Conservation (phyloP, 1,139 yeast genomes). For the Scheffersomyces insectosa region DNA sequence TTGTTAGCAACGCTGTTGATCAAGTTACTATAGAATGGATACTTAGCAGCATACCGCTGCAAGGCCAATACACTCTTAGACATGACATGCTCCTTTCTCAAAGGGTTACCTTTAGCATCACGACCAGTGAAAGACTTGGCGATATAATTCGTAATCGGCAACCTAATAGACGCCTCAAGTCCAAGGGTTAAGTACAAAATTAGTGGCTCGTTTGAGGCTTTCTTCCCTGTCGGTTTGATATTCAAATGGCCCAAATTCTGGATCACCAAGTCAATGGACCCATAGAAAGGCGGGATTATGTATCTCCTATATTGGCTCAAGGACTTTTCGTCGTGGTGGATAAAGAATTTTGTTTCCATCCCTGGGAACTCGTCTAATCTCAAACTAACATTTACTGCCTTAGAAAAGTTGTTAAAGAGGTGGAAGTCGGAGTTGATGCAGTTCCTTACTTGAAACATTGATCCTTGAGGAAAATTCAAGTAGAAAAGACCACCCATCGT, state of each 20-base stretch:
- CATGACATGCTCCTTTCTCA: slow-evolving; percentile 31
- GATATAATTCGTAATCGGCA: slow-evolving; percentile 37
- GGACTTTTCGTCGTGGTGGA: slow-evolving; percentile 22
- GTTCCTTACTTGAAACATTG: slow-evolving; percentile 46
- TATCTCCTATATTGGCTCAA: slow-evolving; percentile 40
- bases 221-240: slow-evolving; percentile 61
- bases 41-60: slow-evolving; percentile 22
- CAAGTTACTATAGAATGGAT: slow-evolving; percentile 27
- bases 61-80: slow-evolving; percentile 28
- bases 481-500: slow-evolving; percentile 65
- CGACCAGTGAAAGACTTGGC: slow-evolving; percentile 36
- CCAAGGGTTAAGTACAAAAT: slow-evolving; percentile 35
- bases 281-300: slow-evolving; percentile 67
- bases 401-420: slow-evolving; percentile 27
- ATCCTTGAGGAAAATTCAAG: slow-evolving; percentile 36
- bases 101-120: slow-evolving; percentile 38
- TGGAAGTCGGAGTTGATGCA: slow-evolving; percentile 32
- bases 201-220: slow-evolving; percentile 27
- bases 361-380: slow-evolving; percentile 18
- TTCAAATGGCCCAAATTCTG: slow-evolving; percentile 69
- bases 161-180: slow-evolving; percentile 32
- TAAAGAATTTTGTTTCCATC: slow-evolving; percentile 30
- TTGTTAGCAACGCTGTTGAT: slow-evolving; percentile 16
- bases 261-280: slow-evolving; percentile 66
- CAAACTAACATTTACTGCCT: slow-evolving; percentile 22